Evolutionary conservation across 176 grass and related monocot species (phyloP).

Genomic region (Luzula sylvatica): DNA sequence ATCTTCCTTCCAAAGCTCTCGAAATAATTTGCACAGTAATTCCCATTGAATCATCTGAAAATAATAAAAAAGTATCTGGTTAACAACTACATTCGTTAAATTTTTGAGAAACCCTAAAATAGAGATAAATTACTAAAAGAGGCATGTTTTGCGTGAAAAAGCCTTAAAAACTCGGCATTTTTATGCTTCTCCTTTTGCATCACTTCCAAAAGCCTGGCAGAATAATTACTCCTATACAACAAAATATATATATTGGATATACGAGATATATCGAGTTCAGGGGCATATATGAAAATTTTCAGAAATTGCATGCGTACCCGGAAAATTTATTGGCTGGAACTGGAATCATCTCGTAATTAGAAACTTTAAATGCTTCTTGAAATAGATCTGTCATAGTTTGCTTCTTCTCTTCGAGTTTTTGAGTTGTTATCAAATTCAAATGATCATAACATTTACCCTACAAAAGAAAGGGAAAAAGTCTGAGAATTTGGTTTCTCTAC

Average conservation of each 20-base stretch:
- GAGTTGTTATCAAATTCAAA: constrained; percentile 25
- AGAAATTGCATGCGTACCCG: constrained; percentile 33
- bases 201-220: constrained; percentile 60
- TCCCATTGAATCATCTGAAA: constrained; percentile 46
- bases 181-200: constrained; percentile 76
- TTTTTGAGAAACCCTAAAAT: neutral
- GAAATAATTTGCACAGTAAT: constrained; percentile 67
- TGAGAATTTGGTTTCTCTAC: too few relatives aligned
- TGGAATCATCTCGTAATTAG: constrained; percentile 19
- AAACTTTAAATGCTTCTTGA: constrained; percentile 56
- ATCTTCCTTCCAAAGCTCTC: constrained; percentile 76
- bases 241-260: constrained; percentile 7
- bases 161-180: constrained; percentile 49
- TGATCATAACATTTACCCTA: constrained; percentile 45
- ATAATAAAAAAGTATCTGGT: neutral
- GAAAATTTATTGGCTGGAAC: constrained; percentile 23
- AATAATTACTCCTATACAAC: constrained; percentile 48
- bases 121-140: constrained; percentile 13
- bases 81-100: too few relatives aligned
- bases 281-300: too few relatives aligned
- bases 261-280: constrained; percentile 3
- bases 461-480: too few relatives aligned
- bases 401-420: constrained; percentile 33
- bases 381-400: constrained; percentile 82
- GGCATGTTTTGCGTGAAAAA: constrained; percentile 28